Conservation (phyloP, 441 rosid species). For the Populus hybrid region DNA sequence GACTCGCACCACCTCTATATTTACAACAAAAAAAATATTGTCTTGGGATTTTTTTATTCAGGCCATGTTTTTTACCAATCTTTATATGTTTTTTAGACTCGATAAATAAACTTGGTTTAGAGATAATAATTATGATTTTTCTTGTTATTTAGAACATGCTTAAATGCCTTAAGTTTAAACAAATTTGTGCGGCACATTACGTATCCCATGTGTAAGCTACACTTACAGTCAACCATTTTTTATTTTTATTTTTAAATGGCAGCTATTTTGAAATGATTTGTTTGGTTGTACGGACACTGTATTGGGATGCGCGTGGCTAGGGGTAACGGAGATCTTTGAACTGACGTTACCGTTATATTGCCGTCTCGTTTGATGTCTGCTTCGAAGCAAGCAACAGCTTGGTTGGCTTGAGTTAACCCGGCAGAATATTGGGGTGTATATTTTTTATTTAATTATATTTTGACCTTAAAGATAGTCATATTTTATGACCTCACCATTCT, state of each 20-base stretch:
- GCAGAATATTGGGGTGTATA: slow-evolving; percentile 41
- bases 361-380: slow-evolving; percentile 65
- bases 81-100: no score
- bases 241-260: neutral
- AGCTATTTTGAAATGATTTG: neutral
- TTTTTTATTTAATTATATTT: neutral
- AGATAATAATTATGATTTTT: no score
- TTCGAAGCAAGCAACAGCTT: slow-evolving; percentile 72
- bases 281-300: slow-evolving; percentile 13
- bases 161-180: no score
- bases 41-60: no score
- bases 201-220: no score
- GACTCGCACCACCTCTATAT: no score
- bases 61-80: no score
- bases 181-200: no score
- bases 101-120: no score
- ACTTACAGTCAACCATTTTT: no score
- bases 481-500: slow-evolving; percentile 21
- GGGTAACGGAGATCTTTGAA: slow-evolving; percentile 27
- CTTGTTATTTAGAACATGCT: no score
- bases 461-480: neutral
- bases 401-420: slow-evolving; percentile 57
- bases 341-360: slow-evolving; percentile 40
- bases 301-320: slow-evolving; percentile 35
- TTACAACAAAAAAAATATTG: no score